phyloP scores from a whole-genome alignment of 1,284 basidiomycete species.

The Phellinidium pouzarii region DNA sequence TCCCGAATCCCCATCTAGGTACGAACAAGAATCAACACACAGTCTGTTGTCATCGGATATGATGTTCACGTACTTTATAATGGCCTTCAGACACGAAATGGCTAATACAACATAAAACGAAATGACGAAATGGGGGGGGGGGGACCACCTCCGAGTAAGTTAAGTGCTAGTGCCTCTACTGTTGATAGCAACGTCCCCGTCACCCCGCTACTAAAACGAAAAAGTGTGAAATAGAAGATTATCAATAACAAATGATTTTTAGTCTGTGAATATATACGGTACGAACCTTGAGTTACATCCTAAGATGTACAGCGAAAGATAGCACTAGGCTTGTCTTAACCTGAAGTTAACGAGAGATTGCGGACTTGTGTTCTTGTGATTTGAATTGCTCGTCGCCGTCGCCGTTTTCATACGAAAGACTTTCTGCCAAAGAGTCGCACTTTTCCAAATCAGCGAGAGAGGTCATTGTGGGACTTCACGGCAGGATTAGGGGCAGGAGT shows the following conservation, averaged over 20 bases:
- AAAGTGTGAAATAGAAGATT: not conserved
- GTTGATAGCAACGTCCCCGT: too few species aligned
- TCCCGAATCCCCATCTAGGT: constrained; percentile 23
- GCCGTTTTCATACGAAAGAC: not conserved
- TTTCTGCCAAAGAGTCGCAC: too few species aligned
- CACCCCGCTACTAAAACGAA: too few species aligned
- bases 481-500: not conserved
- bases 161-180: too few species aligned
- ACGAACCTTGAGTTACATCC: constrained; percentile 28
- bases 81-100: constrained; percentile 11
- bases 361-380: constrained; percentile 3
- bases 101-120: too few species aligned
- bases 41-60: not conserved
- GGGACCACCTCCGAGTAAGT: too few species aligned
- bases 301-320: constrained; percentile 23
- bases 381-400: not conserved
- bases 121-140: too few species aligned
- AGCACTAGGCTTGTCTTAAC: constrained; percentile 5
- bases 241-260: not conserved
- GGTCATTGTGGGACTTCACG: not conserved
- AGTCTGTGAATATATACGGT: not conserved
- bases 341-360: constrained; percentile 4
- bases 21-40: not conserved
- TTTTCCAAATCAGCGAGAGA: too few species aligned
- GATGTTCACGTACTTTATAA: constrained; percentile 21